Conservation (phyloP, 2,329 filamentous ascomycete genomes). For the Trichoderma koningii region DNA sequence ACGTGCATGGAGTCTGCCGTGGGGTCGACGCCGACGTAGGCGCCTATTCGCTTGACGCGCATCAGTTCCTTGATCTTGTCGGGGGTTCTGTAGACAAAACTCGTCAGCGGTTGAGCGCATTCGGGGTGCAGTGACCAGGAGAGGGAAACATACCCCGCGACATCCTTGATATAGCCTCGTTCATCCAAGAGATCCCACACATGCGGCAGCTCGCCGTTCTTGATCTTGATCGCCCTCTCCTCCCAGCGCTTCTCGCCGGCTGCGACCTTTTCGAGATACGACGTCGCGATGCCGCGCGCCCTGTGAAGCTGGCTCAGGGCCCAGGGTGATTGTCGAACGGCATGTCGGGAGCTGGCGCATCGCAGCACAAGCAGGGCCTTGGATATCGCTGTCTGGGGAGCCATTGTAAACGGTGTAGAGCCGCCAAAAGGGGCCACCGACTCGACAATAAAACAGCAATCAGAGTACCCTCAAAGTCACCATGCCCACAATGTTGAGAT, state of each 20-base stretch:
- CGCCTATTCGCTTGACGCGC: conserved; percentile 65
- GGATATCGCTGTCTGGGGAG: conserved; percentile 33
- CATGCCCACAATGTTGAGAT: background rate
- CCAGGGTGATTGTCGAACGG: conserved; percentile 30
- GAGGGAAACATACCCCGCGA: conserved; percentile 62
- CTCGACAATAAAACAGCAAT: background rate
- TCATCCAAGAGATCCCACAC: conserved; percentile 69
- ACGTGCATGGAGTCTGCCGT: conserved; percentile 79
- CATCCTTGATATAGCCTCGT: conserved; percentile 72
- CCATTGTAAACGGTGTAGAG: conserved; percentile 33
- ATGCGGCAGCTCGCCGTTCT: conserved; percentile 51
- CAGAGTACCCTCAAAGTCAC: background rate
- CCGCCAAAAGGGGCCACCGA: background rate
- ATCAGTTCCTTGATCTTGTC: conserved; percentile 64
- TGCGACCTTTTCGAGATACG: conserved; percentile 48
- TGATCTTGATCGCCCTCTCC: conserved; percentile 49
- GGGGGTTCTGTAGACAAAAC: conserved; percentile 42
- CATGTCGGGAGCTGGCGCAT: conserved; percentile 34
- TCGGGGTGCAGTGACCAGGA: background rate
- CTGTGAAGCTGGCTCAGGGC: conserved; percentile 33
- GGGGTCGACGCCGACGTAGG: conserved; percentile 81
- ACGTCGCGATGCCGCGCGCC: conserved; percentile 44
- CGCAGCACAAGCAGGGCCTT: conserved; percentile 34
- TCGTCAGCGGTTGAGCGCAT: background rate
- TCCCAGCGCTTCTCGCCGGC: conserved; percentile 52